Evolutionary conservation across 1,284 basidiomycete genomes (phyloP).

Genomic region (Puccinia triticina): DNA sequence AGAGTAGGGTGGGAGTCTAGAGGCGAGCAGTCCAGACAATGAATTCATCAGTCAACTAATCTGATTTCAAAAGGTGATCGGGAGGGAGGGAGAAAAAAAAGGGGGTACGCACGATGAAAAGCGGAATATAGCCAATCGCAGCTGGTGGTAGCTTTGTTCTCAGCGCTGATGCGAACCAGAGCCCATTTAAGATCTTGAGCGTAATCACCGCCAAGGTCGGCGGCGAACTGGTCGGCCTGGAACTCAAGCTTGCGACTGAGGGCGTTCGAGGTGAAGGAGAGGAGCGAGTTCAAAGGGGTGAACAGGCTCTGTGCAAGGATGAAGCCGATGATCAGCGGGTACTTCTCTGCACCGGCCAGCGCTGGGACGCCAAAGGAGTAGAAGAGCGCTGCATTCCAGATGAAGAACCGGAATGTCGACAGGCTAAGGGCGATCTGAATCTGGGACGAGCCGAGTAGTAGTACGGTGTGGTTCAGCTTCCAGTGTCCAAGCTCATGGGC

Average conservation of each 20-base stretch:
- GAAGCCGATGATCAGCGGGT: slow-evolving; percentile 86
- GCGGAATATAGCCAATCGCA: slow-evolving; percentile 75
- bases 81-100: background rate
- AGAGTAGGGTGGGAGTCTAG: slow-evolving; percentile 50
- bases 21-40: background rate
- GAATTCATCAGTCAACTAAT: background rate
- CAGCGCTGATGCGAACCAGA: slow-evolving; percentile 78
- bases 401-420: slow-evolving; percentile 85
- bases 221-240: slow-evolving; percentile 81
- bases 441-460: slow-evolving; percentile 82
- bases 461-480: slow-evolving; percentile 82
- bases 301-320: slow-evolving; percentile 83
- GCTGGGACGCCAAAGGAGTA: slow-evolving; percentile 82
- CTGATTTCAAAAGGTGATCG: background rate
- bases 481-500: slow-evolving; percentile 95
- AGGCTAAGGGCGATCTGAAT: slow-evolving; percentile 83
- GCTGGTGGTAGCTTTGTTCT: slow-evolving; percentile 88
- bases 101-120: slow-evolving; percentile 37
- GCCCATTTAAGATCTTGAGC: slow-evolving; percentile 74
- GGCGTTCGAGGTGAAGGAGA: slow-evolving; percentile 76
- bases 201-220: slow-evolving; percentile 65
- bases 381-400: slow-evolving; percentile 80
- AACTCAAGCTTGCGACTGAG: slow-evolving; percentile 83
- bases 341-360: slow-evolving; percentile 61
- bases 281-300: slow-evolving; percentile 76